Conservation (phyloP, 2,329 filamentous ascomycete species). For the Escovopsis weberi region DNA sequence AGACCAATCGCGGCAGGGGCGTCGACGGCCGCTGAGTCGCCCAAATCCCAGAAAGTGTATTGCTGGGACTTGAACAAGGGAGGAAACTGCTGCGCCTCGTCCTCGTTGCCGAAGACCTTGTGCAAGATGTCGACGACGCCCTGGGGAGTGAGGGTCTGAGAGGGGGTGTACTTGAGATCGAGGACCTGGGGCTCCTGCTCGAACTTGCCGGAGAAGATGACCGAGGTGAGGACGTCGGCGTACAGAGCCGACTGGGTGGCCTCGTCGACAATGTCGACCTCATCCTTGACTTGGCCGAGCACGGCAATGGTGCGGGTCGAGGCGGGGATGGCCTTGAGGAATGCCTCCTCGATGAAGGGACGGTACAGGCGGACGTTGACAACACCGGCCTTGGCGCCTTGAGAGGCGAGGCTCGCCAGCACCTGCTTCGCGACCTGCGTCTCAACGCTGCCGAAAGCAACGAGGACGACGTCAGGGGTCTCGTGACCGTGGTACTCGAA, state of each 20-base stretch:
- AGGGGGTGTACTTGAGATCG: constrained; percentile 82
- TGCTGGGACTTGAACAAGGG: constrained; percentile 52
- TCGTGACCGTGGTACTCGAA: constrained; percentile 90
- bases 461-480: constrained; percentile 65
- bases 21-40: constrained; percentile 52
- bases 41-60: constrained; percentile 88
- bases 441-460: constrained; percentile 87
- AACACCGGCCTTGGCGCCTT: constrained; percentile 68
- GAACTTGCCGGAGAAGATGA: constrained; percentile 63
- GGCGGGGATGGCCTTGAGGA: constrained; percentile 66
- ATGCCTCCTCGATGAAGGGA: constrained; percentile 89
- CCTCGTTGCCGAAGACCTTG: constrained; percentile 41
- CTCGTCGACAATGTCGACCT: constrained; percentile 57
- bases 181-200: constrained; percentile 48
- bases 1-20: constrained; percentile 47
- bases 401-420: constrained; percentile 53
- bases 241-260: constrained; percentile 76
- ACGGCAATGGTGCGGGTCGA: constrained; percentile 66
- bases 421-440: constrained; percentile 75
- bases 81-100: constrained; percentile 24
- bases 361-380: constrained; percentile 89
- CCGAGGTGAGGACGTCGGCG: constrained; percentile 75
- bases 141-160: constrained; percentile 40
- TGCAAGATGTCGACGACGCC: constrained; percentile 36
- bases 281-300: constrained; percentile 72